A percentile compares a stretch with the other conserved stretches of the same genome.
Conservation (phyloP, 1,139 yeast genomes). For the Nakaseomyces sp. region DNA sequence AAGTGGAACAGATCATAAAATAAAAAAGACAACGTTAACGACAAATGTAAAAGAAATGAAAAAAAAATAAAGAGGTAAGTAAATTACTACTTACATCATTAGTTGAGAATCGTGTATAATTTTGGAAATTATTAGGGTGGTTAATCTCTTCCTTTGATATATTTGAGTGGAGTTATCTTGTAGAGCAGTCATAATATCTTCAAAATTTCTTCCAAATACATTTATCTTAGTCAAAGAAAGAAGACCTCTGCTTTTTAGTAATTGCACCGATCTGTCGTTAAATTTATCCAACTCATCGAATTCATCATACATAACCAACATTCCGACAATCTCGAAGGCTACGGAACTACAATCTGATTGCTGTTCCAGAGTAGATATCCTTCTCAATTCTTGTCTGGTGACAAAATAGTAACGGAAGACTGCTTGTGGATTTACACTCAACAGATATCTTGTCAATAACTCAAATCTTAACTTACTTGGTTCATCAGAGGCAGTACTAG, state of each 20-base stretch:
- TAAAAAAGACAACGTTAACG: no score
- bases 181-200: conserved; percentile 12
- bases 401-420: conserved; percentile 40
- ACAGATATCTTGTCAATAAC: conserved; percentile 39
- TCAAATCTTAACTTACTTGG: conserved; percentile 47
- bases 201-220: conserved; percentile 15
- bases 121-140: conserved; percentile 21
- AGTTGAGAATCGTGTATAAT: conserved; percentile 30
- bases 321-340: conserved; percentile 30
- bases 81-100: background rate
- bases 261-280: conserved; percentile 21
- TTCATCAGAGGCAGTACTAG: conserved; percentile 43
- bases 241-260: conserved; percentile 27
- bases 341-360: conserved; percentile 26
- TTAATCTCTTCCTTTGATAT: conserved; percentile 23
- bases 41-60: background rate
- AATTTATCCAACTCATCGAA: conserved; percentile 20
- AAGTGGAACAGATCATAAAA: background rate
- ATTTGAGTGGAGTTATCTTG: conserved; percentile 16
- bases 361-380: conserved; percentile 28
- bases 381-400: conserved; percentile 37
- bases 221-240: conserved; percentile 29
- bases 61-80: background rate
- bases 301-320: conserved; percentile 29
- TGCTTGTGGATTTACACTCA: conserved; percentile 32